phyloP scores from a whole-genome alignment of 805 yeast species.

The Blastobotrys chiropterorum region DNA sequence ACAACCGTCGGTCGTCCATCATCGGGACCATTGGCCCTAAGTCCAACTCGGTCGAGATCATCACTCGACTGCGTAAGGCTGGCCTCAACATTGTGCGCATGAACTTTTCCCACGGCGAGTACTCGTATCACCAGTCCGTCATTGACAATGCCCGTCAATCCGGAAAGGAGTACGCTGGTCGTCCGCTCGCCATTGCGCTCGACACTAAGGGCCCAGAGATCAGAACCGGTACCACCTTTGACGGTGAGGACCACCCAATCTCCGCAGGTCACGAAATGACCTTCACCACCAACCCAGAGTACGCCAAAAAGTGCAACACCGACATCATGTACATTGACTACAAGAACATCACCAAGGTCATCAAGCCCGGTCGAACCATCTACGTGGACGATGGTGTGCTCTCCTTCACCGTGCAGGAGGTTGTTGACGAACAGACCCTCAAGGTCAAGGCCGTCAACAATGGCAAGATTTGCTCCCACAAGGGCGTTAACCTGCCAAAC shows the following conservation, averaged over 20 bases:
- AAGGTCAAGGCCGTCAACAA: slow-evolving; percentile 87
- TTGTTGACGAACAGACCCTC: slow-evolving; percentile 72
- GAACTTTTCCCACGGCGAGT: slow-evolving; percentile 98
- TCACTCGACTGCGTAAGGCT: slow-evolving; percentile 82
- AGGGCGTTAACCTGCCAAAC: slow-evolving; percentile 98
- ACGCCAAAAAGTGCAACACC: slow-evolving; percentile 66
- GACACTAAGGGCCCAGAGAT: slow-evolving; percentile 99
- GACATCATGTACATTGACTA: slow-evolving; percentile 85
- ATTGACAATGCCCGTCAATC: slow-evolving; percentile 95
- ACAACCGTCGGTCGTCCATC: slow-evolving; percentile 90
- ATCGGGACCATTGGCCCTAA: slow-evolving; percentile 99
- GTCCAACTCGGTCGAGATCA: slow-evolving; percentile 81
- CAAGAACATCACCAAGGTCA: slow-evolving; percentile 93
- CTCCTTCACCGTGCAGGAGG: slow-evolving; percentile 85
- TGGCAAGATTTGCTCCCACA: slow-evolving; percentile 94
- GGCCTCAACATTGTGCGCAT: slow-evolving; percentile 97
- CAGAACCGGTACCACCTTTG: slow-evolving; percentile 93
- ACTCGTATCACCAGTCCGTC: slow-evolving; percentile 96
- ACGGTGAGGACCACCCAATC: slow-evolving; percentile 76
- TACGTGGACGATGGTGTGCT: slow-evolving; percentile 97
- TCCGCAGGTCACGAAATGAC: slow-evolving; percentile 82
- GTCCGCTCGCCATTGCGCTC: slow-evolving; percentile 96
- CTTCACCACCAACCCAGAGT: slow-evolving; percentile 85
- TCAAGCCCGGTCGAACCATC: slow-evolving; percentile 79
- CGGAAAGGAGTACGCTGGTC: slow-evolving; percentile 82